Conservation (phyloP, 257 asterid species). For the Orobanche coerulescens region DNA sequence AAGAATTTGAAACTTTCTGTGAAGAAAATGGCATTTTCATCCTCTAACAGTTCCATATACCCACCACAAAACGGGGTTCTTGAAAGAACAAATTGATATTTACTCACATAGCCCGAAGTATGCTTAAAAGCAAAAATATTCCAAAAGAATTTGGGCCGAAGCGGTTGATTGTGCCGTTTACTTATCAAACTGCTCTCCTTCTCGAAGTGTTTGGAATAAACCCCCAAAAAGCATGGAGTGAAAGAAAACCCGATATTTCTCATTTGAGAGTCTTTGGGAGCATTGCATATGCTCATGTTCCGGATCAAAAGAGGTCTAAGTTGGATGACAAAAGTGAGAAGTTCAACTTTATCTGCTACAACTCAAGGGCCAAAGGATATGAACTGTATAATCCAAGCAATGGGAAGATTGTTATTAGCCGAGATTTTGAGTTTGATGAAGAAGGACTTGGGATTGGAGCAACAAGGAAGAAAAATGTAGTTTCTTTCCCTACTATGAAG, state of each 20-base stretch:
- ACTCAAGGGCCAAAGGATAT: not conserved
- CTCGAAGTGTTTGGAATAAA: not conserved
- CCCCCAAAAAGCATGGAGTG: not conserved
- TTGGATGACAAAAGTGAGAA: not conserved
- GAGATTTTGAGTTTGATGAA: not conserved
- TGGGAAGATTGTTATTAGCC: not conserved
- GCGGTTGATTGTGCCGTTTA: not conserved
- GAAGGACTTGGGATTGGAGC: not conserved
- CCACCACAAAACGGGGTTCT: too few relatives aligned
- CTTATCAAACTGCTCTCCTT: not conserved
- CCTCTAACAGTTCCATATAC: too few relatives aligned
- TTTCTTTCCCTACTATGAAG: not conserved
- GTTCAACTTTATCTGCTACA: not conserved
- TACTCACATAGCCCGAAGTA: too few relatives aligned
- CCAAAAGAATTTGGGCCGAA: not conserved
- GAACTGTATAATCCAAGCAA: not conserved
- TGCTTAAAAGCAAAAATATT: not conserved
- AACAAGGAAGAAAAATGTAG: not conserved
- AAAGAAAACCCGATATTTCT: not conserved
- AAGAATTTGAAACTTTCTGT: too few relatives aligned
- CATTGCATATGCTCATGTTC: not conserved
- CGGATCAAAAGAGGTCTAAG: not conserved
- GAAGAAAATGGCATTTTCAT: too few relatives aligned
- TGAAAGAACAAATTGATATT: too few relatives aligned
- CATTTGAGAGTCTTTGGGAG: not conserved